A percentile compares a stretch with the other conserved stretches of the same genome.
These are phyloP conservation scores for Diaporthe helianthi DNA, from an alignment of 2,329 filamentous ascomycete genomes.

Conservation along the genomic window DNA sequence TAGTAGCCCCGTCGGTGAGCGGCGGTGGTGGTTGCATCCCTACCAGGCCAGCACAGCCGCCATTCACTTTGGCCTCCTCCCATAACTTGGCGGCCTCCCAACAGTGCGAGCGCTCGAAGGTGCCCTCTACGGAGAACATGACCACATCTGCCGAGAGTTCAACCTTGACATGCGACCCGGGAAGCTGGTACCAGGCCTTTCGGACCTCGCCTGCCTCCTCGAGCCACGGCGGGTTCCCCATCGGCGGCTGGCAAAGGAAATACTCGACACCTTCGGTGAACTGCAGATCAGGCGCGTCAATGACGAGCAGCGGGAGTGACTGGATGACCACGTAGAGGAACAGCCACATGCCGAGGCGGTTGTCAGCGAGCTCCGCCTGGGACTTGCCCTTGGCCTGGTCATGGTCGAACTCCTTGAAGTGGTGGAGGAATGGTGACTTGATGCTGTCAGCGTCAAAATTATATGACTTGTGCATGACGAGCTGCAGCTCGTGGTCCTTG, in stretches of 20 bases:
- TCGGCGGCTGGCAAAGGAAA: conserved; percentile 79
- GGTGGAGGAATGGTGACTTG: conserved; percentile 68
- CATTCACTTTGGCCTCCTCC: conserved; percentile 43
- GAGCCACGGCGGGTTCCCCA: conserved; percentile 77
- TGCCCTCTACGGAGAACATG: conserved; percentile 67
- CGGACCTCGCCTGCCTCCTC: conserved; percentile 68
- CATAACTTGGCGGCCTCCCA: conserved; percentile 61
- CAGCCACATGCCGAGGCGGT: conserved; percentile 79
- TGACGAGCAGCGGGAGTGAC: conserved; percentile 76
- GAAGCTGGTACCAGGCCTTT: conserved; percentile 77
- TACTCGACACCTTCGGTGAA: conserved; percentile 79
- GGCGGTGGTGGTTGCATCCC: conserved; percentile 37
- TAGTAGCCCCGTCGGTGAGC: conserved; percentile 12
- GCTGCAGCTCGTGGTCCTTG: conserved; percentile 78
- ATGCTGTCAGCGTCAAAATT: conserved; percentile 74
- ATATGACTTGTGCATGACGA: conserved; percentile 80
- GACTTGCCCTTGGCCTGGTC: conserved; percentile 70
- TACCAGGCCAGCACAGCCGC: conserved; percentile 38
- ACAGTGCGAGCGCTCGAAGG: conserved; percentile 64
- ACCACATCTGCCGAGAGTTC: conserved; percentile 67
- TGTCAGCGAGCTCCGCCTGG: conserved; percentile 72
- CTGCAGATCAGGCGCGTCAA: conserved; percentile 75
- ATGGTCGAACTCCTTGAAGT: conserved; percentile 75
- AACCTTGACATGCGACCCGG: conserved; percentile 64
- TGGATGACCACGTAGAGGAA: conserved; percentile 83